phyloP scores from a whole-genome alignment of 805 yeast species.

The Saccharomycopsis sp. region DNA sequence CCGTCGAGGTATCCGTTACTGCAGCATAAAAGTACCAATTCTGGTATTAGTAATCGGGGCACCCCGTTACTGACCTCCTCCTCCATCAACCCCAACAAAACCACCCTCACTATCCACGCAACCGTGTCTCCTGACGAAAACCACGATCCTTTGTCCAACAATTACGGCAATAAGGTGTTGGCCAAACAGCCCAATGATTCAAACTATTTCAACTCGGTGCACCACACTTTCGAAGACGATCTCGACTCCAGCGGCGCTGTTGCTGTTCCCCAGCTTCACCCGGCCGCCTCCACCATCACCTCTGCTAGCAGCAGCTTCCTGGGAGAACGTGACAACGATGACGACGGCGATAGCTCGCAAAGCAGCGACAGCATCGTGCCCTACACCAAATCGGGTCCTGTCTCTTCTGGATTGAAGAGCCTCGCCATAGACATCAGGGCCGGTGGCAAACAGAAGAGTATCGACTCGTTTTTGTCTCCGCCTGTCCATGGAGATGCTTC shows the following conservation, averaged over 20 bases:
- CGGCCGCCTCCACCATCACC: neutral
- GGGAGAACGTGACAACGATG: neutral
- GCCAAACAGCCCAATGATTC: neutral
- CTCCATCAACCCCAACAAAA: neutral
- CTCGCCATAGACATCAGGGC: neutral
- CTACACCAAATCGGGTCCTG: neutral
- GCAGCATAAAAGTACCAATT: neutral
- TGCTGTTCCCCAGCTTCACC: neutral
- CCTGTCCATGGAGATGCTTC: neutral
- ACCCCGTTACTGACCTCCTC: neutral
- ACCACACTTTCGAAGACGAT: constrained; percentile 1
- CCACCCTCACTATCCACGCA: too few relatives aligned
- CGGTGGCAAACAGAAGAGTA: neutral
- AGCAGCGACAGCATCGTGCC: neutral
- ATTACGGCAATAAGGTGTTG: neutral
- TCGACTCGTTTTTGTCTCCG: neutral
- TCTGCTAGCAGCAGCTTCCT: neutral
- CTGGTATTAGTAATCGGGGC: neutral
- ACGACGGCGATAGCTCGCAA: neutral
- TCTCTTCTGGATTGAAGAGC: neutral
- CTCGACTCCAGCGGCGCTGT: neutral
- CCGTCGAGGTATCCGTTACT: constrained; percentile 19
- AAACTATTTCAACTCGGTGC: neutral
- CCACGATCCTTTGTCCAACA: too few relatives aligned
- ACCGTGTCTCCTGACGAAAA: neutral